A percentile compares a stretch with the other conserved stretches of the same genome.
phyloP scores from a whole-genome alignment of 331 rosid species.

The Stylosanthes scabra region DNA sequence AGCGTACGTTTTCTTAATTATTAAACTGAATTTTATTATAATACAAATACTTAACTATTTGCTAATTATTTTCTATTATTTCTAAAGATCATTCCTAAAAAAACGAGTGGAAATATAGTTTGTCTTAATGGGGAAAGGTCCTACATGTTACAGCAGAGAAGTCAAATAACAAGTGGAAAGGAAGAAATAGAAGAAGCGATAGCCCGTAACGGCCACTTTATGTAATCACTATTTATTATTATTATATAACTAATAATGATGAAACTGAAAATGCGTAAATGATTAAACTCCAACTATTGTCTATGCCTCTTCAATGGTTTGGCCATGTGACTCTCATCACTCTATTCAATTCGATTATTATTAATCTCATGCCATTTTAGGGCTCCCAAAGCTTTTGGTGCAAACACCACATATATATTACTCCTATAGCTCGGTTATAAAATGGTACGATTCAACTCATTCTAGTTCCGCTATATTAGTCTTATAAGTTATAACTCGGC shows the following conservation, averaged over 20 bases:
- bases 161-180: not conserved
- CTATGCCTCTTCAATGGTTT: not conserved
- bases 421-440: too few species aligned
- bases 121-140: too few species aligned
- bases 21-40: too few species aligned
- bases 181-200: not conserved
- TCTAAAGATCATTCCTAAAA: too few species aligned
- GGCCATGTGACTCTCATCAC: slow-evolving; percentile 19
- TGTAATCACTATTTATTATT: not conserved
- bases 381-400: not conserved
- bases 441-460: too few species aligned
- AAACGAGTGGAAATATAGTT: too few species aligned
- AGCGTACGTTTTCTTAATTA: too few species aligned
- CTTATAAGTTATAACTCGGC: too few species aligned
- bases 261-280: slow-evolving; percentile 13
- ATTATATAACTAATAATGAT: slow-evolving; percentile 2
- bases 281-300: slow-evolving; percentile 34
- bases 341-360: not conserved
- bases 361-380: not conserved
- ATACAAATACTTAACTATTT: too few species aligned
- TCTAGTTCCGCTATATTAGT: too few species aligned
- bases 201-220: slow-evolving; percentile 8
- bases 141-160: not conserved
- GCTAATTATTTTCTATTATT: too few species aligned
- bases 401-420: too few species aligned